These are phyloP conservation scores for Mortierella sp. DNA, from an alignment of 371 early-diverging fungal genomes.

Conservation along the genomic window DNA sequence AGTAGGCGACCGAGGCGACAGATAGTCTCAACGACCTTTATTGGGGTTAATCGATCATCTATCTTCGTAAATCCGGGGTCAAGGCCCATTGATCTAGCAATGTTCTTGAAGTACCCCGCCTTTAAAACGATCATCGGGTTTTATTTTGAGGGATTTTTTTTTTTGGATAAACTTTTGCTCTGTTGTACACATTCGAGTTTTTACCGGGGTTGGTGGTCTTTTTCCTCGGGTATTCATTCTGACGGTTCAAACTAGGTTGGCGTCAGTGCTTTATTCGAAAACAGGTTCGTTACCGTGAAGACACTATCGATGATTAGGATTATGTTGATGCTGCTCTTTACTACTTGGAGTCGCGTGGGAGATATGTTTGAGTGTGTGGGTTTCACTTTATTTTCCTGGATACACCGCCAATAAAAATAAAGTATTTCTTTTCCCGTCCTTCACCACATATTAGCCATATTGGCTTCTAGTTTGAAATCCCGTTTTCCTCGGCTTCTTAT, in stretches of 20 bases:
- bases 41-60: no score
- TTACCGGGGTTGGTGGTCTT: conserved; percentile 4
- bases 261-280: not conserved
- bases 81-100: no score
- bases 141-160: conserved; percentile 12
- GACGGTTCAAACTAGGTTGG: not conserved
- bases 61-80: no score
- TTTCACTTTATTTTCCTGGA: not conserved
- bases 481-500: conserved; percentile 5
- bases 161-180: conserved; percentile 5
- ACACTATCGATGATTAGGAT: not conserved
- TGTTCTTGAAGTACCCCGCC: no score
- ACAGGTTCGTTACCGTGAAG: conserved; percentile 2
- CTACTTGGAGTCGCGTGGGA: not conserved
- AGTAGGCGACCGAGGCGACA: no score
- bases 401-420: not conserved
- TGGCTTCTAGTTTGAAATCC: not conserved
- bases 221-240: conserved; percentile 17
- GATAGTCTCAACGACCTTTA: no score
- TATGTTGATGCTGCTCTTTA: not conserved
- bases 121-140: not conserved
- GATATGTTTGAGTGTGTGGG: conserved; percentile 1
- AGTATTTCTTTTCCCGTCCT: no score
- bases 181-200: not conserved
- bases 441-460: not conserved